These are phyloP conservation scores for Mycena polygramma DNA, from an alignment of 768 basidiomycete genomes.

Conservation along the genomic window DNA sequence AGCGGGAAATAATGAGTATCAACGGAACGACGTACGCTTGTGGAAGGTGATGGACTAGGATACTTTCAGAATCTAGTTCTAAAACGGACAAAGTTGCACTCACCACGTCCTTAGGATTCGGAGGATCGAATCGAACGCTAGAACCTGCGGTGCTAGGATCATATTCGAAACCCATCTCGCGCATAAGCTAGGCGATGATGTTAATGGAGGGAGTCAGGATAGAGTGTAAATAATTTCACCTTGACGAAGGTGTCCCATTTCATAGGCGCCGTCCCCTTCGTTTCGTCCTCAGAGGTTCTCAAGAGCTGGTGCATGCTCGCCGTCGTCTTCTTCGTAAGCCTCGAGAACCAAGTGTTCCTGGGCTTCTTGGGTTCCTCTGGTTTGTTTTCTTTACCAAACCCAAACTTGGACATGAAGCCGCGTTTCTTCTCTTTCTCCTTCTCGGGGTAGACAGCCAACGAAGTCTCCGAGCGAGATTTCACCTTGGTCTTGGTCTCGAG, in stretches of 20 bases:
- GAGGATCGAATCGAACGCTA: slow-evolving; percentile 86
- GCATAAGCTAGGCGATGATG: slow-evolving; percentile 68
- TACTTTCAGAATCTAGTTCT: not conserved
- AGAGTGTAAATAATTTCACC: slow-evolving; percentile 52
- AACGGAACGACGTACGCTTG: slow-evolving; percentile 64
- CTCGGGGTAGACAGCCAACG: slow-evolving; percentile 60
- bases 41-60: slow-evolving; percentile 71
- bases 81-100: slow-evolving; percentile 34
- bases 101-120: slow-evolving; percentile 62
- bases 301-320: slow-evolving; percentile 76
- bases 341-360: slow-evolving; percentile 68
- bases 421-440: slow-evolving; percentile 55
- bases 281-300: slow-evolving; percentile 66
- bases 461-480: slow-evolving; percentile 76
- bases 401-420: slow-evolving; percentile 67
- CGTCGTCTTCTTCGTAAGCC: slow-evolving; percentile 69
- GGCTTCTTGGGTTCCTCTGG: slow-evolving; percentile 54
- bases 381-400: slow-evolving; percentile 52
- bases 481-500: slow-evolving; percentile 70
- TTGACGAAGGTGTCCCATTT: slow-evolving; percentile 86
- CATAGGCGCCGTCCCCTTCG: slow-evolving; percentile 68
- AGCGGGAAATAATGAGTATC: slow-evolving; percentile 3
- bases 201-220: not conserved
- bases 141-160: slow-evolving; percentile 85
- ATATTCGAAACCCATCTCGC: slow-evolving; percentile 81